Evolutionary conservation across 2,329 filamentous ascomycete species (phyloP), one percentile per base, ranked within the genome.

Genomic region (Claviceps spartinae): DNA sequence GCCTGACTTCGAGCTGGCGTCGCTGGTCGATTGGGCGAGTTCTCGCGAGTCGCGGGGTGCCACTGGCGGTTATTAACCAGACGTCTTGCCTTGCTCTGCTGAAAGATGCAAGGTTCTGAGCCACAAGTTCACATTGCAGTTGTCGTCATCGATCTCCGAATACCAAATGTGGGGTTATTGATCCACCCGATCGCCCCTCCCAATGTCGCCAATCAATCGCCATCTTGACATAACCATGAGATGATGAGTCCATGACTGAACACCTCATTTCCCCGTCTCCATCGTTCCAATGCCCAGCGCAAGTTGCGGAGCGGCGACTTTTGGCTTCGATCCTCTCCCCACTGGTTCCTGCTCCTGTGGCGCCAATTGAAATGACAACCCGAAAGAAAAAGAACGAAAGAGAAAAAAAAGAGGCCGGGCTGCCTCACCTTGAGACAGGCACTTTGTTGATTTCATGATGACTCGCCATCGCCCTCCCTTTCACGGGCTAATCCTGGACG

Each of bases 201-300:
- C 18, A 14, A 24, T 22, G 13, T 14, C 6, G 20, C 46, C 37
- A 47, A 48, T 50, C 44, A 40, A 47, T 48, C 26, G 38, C 44
- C 20, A 43, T 22, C 38, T 53, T 53, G 52, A 48, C 52, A 50
- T 16, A 47, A 34, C n/a, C n/a, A n/a, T n/a, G n/a, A n/a, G n/a
- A n/a, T n/a, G n/a, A n/a, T n/a, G n/a, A n/a, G n/a, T n/a, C 22
- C n/a, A 55, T 50, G 54, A 56, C 52, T 52, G 51, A 50, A 51
- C 26, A 37, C 41, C 50, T 49, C 47, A 52, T 53, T 53, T 56
- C 53, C 47, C 47, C 3, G n/a, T 20, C 20, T 20, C 40, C n/a
- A 22, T 22, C 7, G 18, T 14, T 5, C 22, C 41, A 22, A 34
- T 34, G 30, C 30, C 30, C 30, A 34, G 30, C 30, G 9, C 30